phyloP scores from a whole-genome alignment of 2,329 filamentous ascomycete species.

The Alternaria sp. region DNA sequence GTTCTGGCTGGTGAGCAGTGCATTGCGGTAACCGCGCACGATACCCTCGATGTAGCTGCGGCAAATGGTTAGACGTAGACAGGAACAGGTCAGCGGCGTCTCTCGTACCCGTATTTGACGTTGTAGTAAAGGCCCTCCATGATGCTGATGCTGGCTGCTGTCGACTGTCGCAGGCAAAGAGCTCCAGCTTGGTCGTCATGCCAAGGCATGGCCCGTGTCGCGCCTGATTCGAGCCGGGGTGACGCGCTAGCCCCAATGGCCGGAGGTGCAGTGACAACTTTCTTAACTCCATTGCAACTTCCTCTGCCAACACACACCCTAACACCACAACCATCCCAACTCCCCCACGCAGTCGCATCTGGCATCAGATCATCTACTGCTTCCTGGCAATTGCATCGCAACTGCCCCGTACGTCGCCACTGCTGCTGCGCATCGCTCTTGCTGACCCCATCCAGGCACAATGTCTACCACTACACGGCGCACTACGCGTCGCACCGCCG shows the following conservation, averaged over 20 bases:
- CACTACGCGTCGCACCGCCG: constrained; percentile 28
- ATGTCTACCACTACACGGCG: constrained; percentile 27
- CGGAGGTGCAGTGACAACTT: constrained; percentile 25
- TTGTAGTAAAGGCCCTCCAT: constrained; percentile 98
- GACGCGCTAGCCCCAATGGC: constrained; percentile 16
- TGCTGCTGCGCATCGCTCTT: constrained; percentile 20
- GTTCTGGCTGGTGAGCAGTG: constrained; percentile 86
- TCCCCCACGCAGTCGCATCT: constrained; percentile 12
- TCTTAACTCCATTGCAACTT: constrained; percentile 29
- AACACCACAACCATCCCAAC: constrained; percentile 5
- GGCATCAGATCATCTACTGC: constrained; percentile 8
- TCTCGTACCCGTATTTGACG: constrained; percentile 83
- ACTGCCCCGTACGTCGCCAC: constrained; percentile 22
- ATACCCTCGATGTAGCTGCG: constrained; percentile 94
- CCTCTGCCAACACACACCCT: constrained; percentile 10
- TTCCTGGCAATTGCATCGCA: constrained; percentile 11
- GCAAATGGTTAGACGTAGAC: constrained; percentile 23
- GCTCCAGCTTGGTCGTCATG: constrained; percentile 34
- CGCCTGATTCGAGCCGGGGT: constrained; percentile 21
- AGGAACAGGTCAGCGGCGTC: not conserved
- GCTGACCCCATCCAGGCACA: constrained; percentile 25
- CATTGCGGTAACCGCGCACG: constrained; percentile 95
- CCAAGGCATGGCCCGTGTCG: constrained; percentile 26
- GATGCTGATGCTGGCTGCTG: constrained; percentile 36
- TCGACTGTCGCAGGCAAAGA: constrained; percentile 24